phyloP scores from a whole-genome alignment of 1,284 basidiomycete genomes.

The Trichosporon ovoides region DNA sequence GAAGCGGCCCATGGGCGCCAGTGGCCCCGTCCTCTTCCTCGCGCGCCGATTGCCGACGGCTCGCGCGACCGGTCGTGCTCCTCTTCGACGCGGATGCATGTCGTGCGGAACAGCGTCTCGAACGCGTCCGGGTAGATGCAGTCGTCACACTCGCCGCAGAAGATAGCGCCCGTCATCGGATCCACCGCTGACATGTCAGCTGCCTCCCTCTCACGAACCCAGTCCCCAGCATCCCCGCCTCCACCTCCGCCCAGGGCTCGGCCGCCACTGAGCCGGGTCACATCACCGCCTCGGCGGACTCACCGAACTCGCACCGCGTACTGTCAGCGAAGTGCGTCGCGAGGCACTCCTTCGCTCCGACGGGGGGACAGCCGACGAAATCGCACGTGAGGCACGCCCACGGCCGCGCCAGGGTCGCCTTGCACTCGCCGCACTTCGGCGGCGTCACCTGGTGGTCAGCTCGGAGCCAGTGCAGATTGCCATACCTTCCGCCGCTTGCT shows the following conservation, averaged over 20 bases:
- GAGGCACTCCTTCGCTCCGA: slow-evolving; percentile 54
- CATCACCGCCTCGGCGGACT: slow-evolving; percentile 37
- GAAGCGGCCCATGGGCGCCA: slow-evolving; percentile 28
- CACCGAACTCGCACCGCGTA: slow-evolving; percentile 60
- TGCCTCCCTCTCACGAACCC: background rate
- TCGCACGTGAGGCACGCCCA: slow-evolving; percentile 73
- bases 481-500: slow-evolving; percentile 39
- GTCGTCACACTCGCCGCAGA: slow-evolving; percentile 59
- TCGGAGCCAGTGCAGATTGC: background rate
- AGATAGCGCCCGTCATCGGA: slow-evolving; percentile 57
- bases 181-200: slow-evolving; percentile 54
- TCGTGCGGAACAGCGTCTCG: slow-evolving; percentile 47
- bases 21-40: slow-evolving; percentile 30
- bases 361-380: slow-evolving; percentile 63
- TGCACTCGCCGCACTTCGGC: slow-evolving; percentile 64
- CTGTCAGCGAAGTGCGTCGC: slow-evolving; percentile 26
- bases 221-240: slow-evolving; percentile 1
- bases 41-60: slow-evolving; percentile 53
- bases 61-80: slow-evolving; percentile 53
- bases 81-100: slow-evolving; percentile 55
- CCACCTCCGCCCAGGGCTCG: background rate
- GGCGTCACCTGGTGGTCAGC: slow-evolving; percentile 38
- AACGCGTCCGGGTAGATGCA: slow-evolving; percentile 55
- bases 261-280: background rate
- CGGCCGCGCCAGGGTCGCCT: slow-evolving; percentile 59